Base-by-base conservation (phyloP, 306 rosid species). In the Clitoria ternatea region DNA sequence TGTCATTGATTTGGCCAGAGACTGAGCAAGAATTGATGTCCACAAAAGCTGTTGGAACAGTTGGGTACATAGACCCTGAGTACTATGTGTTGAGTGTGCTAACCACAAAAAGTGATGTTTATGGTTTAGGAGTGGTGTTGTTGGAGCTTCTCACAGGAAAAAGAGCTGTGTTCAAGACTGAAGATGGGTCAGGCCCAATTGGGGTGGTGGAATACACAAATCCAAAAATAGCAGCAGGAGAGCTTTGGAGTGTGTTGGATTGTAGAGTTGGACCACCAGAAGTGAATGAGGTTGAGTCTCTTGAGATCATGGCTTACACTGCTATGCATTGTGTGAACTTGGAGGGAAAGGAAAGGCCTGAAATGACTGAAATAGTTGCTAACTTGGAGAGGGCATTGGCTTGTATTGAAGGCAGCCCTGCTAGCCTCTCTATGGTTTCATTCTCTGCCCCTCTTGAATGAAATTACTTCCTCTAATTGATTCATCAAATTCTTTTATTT, bases 51-150 rank as follows among this genome's bases (percentile, higher is more conserved):
- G 87, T 72, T 8, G 87, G 87, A 19, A 83, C 87, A 0, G 82
- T 83, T 7, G 87, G 87, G 2, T 83, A 83, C 50, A 83, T 83
- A 66, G 87, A 83, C 18, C 87, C 87, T 0, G 87, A 83, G 82
- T 83, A 83, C 77, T 83, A 79, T 42, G 84, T 75, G 1, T 23
- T 72, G 19, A 83, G 72, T 59, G 84, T 83, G 5, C 67, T 79
- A 30, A 83, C 87, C 4, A 68, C 82, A 61, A 83, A 79, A 24
- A 79, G 87, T 56, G 87, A 83, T 72, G 87, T 79, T 2, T 83
- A 83, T 61, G 84, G 87, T 47, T 72, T 83, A 29, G 87, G 87
- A 53, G 80, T 83, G 44, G 84, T 83, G 19, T 2, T 83, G 76
- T 40, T 83, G 77, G 87, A 83, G 69, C 87, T 83, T 61, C 52